Percentiles rank a stretch among this genome's conserved stretches.
Conservation (phyloP, 169 alveolate species). For the Cryptosporidium sp. region DNA sequence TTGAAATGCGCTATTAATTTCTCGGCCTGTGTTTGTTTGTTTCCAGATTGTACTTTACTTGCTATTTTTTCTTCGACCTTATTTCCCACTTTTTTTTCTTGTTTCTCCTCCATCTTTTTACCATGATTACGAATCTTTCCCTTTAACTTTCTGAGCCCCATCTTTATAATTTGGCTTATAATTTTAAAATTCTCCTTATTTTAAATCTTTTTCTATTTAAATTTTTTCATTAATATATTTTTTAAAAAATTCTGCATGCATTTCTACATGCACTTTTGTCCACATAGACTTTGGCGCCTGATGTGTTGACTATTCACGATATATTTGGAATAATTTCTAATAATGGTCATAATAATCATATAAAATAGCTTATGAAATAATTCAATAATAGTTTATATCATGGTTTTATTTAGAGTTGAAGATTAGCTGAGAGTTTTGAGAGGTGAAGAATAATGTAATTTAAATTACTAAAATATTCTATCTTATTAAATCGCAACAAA, state of each 20-base stretch:
- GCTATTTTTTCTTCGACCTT: background rate
- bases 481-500: background rate
- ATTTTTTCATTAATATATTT: background rate
- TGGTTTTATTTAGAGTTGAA: background rate
- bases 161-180: background rate
- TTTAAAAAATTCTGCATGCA: slow-evolving; percentile 5
- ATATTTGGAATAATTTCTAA: background rate
- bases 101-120: background rate
- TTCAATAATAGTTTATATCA: background rate
- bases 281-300: slow-evolving; percentile 35
- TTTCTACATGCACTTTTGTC: slow-evolving; percentile 29
- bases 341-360: background rate
- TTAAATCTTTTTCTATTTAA: background rate
- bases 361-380: background rate
- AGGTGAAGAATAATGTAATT: too few species aligned
- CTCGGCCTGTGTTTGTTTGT: slow-evolving; percentile 33
- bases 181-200: background rate
- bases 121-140: background rate
- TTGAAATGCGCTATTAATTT: slow-evolving; percentile 51
- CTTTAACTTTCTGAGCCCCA: slow-evolving; percentile 8
- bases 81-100: background rate
- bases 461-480: too few species aligned
- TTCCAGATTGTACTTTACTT: slow-evolving; percentile 28
- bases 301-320: slow-evolving; percentile 3
- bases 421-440: background rate